Evolutionary conservation across 1,284 basidiomycete genomes (phyloP).

Genomic region (Neolentinus lepideus): DNA sequence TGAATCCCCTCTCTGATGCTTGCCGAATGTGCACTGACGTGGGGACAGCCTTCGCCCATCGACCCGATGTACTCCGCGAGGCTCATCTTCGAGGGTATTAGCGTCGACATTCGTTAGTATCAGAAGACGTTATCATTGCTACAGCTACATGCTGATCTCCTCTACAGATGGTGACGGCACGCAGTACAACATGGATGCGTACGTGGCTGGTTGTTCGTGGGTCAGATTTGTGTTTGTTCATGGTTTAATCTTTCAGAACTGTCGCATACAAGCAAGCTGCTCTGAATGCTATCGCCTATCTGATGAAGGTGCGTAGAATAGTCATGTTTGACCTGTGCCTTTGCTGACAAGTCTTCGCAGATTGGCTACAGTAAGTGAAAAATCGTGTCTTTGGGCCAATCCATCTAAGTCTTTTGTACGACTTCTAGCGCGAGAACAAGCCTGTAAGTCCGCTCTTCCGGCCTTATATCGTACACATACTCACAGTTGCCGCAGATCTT

Average conservation of each 20-base stretch:
- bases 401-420: not conserved
- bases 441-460: constrained; percentile 34
- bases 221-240: too few relatives aligned
- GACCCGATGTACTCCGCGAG: constrained; percentile 70
- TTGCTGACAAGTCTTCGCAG: constrained; percentile 20
- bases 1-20: constrained; percentile 17
- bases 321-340: not conserved
- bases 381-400: not conserved
- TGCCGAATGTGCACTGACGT: not conserved
- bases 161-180: constrained; percentile 61
- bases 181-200: constrained; percentile 77
- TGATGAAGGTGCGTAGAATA: constrained; percentile 48
- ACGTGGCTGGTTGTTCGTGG: too few relatives aligned
- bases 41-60: constrained; percentile 58
- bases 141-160: not conserved
- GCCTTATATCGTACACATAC: not conserved
- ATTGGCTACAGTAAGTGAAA: constrained; percentile 56
- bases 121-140: not conserved
- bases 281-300: constrained; percentile 67
- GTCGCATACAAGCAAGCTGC: constrained; percentile 79
- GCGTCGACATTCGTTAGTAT: constrained; percentile 61
- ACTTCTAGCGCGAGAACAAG: constrained; percentile 58
- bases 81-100: constrained; percentile 69
- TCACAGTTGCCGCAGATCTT: constrained; percentile 38
- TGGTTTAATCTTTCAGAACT: constrained; percentile 30